phyloP scores from a whole-genome alignment of 2,329 filamentous ascomycete species.

The Alternaria brassicicola region DNA sequence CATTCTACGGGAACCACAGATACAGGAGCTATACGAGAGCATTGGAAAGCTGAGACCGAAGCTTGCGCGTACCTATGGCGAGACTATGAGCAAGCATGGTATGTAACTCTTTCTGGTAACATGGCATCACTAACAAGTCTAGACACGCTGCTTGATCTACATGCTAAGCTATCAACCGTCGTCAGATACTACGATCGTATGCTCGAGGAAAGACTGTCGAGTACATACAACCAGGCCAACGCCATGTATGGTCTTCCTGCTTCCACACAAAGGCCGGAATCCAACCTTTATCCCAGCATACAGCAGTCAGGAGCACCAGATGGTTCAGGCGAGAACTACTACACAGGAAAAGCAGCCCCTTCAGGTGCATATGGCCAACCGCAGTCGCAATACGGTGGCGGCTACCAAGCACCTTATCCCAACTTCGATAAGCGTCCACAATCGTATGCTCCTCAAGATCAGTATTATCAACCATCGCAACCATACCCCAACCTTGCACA shows the following conservation, averaged over 20 bases:
- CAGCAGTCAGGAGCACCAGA: conserved; percentile 37
- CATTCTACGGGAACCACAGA: conserved; percentile 94
- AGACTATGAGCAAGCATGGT: conserved; percentile 99
- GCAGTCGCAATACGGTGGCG: conserved; percentile 60
- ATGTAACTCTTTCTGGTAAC: conserved; percentile 42
- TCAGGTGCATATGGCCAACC: conserved; percentile 57
- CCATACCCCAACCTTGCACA: conserved; percentile 45
- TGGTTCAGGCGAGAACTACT: conserved; percentile 75
- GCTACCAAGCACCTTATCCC: conserved; percentile 42
- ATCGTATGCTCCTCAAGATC: conserved; percentile 36
- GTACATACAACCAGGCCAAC: conserved; percentile 82
- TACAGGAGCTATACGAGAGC: conserved; percentile 96
- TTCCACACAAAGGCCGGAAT: conserved; percentile 53
- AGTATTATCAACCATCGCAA: conserved; percentile 45
- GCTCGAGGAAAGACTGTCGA: conserved; percentile 93
- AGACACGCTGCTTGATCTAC: conserved; percentile 93
- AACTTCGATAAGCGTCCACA: conserved; percentile 45
- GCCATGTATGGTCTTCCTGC: conserved; percentile 50
- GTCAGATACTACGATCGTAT: conserved; percentile 98
- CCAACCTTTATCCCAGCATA: conserved; percentile 74
- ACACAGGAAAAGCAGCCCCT: conserved; percentile 68
- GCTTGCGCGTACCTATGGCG: conserved; percentile 91
- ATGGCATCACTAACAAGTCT: conserved; percentile 41
- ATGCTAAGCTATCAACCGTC: conserved; percentile 93
- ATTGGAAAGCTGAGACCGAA: conserved; percentile 94